Percentiles rank a stretch among this genome's conserved stretches.
Conservation (phyloP, 2,329 filamentous ascomycete species). For the Sclerotinia trifoliorum region DNA sequence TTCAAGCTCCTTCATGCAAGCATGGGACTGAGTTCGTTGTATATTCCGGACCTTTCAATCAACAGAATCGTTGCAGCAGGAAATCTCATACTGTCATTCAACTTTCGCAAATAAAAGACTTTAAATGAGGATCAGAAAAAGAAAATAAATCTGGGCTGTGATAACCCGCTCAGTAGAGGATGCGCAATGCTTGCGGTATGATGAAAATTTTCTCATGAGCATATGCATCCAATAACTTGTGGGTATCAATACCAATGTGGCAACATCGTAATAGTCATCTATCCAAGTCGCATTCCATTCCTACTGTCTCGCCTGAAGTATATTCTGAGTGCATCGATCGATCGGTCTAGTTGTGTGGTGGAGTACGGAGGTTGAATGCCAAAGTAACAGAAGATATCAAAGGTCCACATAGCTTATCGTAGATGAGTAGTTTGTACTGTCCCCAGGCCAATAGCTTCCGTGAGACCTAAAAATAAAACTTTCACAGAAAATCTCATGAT, state of each 20-base stretch:
- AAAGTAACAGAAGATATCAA: too few species aligned
- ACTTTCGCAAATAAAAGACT: background rate
- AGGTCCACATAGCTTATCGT: too few species aligned
- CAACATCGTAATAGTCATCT: background rate
- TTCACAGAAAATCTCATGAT: too few species aligned
- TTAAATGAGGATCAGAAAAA: background rate
- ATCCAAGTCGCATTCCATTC: background rate
- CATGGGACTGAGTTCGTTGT: background rate
- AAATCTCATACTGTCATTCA: background rate
- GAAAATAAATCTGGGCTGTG: background rate
- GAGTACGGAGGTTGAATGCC: background rate
- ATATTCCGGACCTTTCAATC: background rate
- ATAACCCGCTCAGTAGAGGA: background rate
- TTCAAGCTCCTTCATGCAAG: background rate
- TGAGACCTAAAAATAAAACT: too few species aligned
- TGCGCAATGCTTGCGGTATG: slow-evolving; percentile 5
- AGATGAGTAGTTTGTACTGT: too few species aligned
- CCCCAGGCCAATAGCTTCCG: too few species aligned
- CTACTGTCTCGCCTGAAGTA: background rate
- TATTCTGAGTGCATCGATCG: background rate
- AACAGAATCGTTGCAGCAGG: background rate
- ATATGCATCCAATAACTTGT: background rate
- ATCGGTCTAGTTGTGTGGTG: background rate
- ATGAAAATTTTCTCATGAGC: background rate
- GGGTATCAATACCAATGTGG: background rate